Percentiles rank a stretch among this genome's conserved stretches.
Evolutionary conservation across 1,284 basidiomycete species (phyloP).

Genomic region (Fomitopsis pinicola): DNA sequence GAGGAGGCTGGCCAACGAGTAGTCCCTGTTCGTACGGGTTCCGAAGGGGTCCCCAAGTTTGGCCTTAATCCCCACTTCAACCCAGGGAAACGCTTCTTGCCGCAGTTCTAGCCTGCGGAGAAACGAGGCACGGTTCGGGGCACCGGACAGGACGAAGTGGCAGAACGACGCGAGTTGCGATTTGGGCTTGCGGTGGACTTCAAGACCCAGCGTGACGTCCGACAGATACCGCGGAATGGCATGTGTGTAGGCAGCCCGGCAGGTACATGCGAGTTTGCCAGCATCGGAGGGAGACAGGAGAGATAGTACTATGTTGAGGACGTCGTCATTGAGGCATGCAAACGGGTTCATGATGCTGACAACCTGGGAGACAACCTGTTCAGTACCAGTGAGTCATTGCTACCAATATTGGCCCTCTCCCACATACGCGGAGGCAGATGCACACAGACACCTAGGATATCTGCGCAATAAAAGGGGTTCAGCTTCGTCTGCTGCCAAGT

Average conservation of each 20-base stretch:
- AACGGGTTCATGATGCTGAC: too few species aligned
- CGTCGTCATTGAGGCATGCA: conserved; percentile 7
- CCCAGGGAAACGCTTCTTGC: too few species aligned
- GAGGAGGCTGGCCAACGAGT: neutral
- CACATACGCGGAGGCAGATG: too few species aligned
- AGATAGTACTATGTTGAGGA: conserved; percentile 7
- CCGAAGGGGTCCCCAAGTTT: too few species aligned
- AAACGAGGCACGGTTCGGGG: neutral
- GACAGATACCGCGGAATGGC: conserved; percentile 10
- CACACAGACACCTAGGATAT: too few species aligned
- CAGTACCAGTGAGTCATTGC: neutral
- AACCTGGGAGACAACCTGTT: neutral
- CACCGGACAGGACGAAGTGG: conserved; percentile 7
- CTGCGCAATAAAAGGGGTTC: too few species aligned
- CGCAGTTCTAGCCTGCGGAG: too few species aligned
- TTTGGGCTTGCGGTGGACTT: neutral
- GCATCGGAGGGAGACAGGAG: conserved; percentile 5
- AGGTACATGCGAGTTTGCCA: conserved; percentile 5
- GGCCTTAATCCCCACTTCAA: too few species aligned
- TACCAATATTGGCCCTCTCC: too few species aligned
- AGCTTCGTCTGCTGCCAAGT: too few species aligned
- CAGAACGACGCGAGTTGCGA: conserved; percentile 10
- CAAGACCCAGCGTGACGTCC: conserved; percentile 6
- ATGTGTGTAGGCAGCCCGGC: conserved; percentile 4
- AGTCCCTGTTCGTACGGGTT: too few species aligned